Evolutionary conservation across 2,329 filamentous ascomycete genomes (phyloP), one percentile per base, ranked within the genome.

Genomic region (Penicillium frequentans): DNA sequence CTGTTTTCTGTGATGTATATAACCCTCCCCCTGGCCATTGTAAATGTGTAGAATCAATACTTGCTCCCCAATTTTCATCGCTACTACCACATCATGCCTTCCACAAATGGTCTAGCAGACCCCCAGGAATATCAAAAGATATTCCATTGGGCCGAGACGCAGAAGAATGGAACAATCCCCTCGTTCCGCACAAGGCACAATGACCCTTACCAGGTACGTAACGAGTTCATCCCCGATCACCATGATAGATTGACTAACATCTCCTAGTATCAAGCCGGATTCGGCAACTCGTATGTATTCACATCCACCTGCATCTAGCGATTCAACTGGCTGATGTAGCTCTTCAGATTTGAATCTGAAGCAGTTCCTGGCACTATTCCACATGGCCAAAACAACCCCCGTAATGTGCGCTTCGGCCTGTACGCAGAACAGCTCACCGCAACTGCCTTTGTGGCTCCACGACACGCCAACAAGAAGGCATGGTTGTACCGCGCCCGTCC

Each of bases 141-240:
- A 63, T 82, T 82, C 58, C 80, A 82, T 65, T 86, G 84, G 83
- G 83, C 82, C 0, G 82, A 84, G 65, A 85, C 83, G n/a, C 83
- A 86, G 62, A 79, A 84, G 64, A 77, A 85, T 66, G 83, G 79
- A 0, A 65, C 74, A 0, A 78, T 85, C 26, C 83, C 82, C 11
- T 84, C 82, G 0, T 86, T 85, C 62, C 76, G 72, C 3, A 78
- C 75, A 58, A 79, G 77, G 69, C 82, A 71, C 70, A 85, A 83
- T 60, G 81, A 83, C 65, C 81, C 81, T 35, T 83, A 84, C 67
- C 70, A 81, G 69, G 78, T 79, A 70, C 63, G 64, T 65, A 5
- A 33, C 11, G 5, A 23, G 10, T n/a, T 27, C n/a, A 35, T 29
- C 10, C 10, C 13, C 27, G 4, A 26, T 27, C 23, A 24, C 23